Evolutionary conservation across 2,329 filamentous ascomycete genomes (phyloP), one percentile per base, ranked within the genome.

Genomic region (Aspergillus clavatus): DNA sequence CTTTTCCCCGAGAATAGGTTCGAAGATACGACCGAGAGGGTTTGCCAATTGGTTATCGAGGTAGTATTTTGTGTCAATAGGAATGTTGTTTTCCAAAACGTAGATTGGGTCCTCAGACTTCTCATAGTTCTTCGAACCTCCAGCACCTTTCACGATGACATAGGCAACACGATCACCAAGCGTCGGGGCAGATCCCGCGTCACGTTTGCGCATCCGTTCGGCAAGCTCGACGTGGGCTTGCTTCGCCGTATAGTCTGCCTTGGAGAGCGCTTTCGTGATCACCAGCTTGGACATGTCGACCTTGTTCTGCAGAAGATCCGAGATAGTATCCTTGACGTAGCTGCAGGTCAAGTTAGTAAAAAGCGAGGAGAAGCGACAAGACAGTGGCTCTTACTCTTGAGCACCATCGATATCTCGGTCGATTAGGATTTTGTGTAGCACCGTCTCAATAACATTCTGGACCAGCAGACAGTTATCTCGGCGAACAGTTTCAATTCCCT

Each of bases 211-310:
- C 93, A 98, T 98, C 36, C 93, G 87, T 61, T 93, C 84, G 0
- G 90, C 93, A 37, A 98, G 83, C 70, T 96, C 91, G 39, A 95
- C 89, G 67, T 98, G 93, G 2, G 93, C 91, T 73, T 97, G 91
- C 69, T 95, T 97, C 41, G 83, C 86, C 8, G 84, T 82, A 67
- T 98, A 98, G 62, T 88, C 85, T 33, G 82, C 81, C 67, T 98
- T 98, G 11, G 91, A 86, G 18, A 98, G 77, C 0, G 93, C 93
- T 71, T 98, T 98, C 22, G 93, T 98, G 62, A 98, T 98, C 66
- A 98, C 94, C 14, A 98, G 83, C 68, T 98, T 97, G 28, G 91
- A 96, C 87, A 98, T 95, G 71, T 98, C 93, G 58, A 98, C 78
- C 68, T 95, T 96, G 75, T 98, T 98, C 64, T 97, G 93, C 29